Evolutionary conservation across 306 rosid species (phyloP).

Genomic region (Albizia julibrissin): DNA sequence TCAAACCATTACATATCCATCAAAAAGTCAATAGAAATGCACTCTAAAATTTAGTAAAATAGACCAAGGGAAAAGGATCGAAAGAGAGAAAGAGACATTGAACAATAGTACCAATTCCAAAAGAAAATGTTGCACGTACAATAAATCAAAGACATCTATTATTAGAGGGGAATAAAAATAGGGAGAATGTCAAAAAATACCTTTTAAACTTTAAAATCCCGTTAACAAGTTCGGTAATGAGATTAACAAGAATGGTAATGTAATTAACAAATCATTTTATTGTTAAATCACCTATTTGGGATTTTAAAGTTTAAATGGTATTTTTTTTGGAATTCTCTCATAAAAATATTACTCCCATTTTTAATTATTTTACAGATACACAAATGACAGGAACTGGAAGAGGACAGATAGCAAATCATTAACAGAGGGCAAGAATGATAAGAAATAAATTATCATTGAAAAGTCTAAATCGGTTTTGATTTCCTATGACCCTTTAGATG

Average conservation of each 20-base stretch:
- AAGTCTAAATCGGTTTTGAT: background rate
- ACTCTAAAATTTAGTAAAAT: background rate
- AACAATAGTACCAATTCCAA: background rate
- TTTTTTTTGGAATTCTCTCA: too few species aligned
- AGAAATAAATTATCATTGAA: background rate
- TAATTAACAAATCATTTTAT: too few species aligned
- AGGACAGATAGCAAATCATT: background rate
- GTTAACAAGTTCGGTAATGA: too few species aligned
- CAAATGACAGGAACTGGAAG: background rate
- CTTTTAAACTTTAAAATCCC: too few species aligned
- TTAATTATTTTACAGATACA: background rate
- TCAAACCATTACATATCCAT: background rate
- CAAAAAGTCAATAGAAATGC: background rate
- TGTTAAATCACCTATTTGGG: too few species aligned
- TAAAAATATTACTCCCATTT: background rate
- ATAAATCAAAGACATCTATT: background rate
- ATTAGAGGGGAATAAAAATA: background rate
- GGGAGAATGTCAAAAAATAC: too few species aligned
- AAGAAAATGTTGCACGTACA: background rate
- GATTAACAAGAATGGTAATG: too few species aligned
- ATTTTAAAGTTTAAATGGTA: too few species aligned
- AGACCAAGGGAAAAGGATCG: background rate
- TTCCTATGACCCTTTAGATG: background rate
- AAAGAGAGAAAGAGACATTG: background rate
- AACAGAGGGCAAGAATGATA: background rate